Base-by-base conservation (phyloP, 108 stramenopile genomes). In the Cyclotella cryptica region DNA sequence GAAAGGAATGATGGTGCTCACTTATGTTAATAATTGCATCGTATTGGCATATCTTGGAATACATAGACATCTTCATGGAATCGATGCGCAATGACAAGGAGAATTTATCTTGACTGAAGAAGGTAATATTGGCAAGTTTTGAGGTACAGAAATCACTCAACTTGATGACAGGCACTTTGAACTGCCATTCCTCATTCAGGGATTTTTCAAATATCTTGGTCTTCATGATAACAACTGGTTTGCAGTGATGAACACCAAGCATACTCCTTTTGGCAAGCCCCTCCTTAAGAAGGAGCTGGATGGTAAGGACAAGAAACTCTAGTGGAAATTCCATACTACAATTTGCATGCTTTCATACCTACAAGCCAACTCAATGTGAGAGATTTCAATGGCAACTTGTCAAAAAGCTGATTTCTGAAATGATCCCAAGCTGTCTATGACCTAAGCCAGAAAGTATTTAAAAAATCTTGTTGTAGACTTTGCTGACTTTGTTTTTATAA, bases 291-390 rank as follows among this genome's bases (percentile, higher is more conserved):
- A 49, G 51, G 66, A 68, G 49, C 28, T 51, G 66, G 18, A 49
- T 29, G 66, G 66, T n/a, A 27, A 49, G 9, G 10, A 19, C 4
- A 7, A 49, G 17, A 68, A 68, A 21, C 29, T n/a, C n/a, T n/a
- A n/a, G n/a, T n/a, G n/a, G n/a, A n/a, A n/a, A n/a, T n/a, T n/a
- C n/a, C n/a, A n/a, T 47, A 81, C 77, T 12, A 71, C 84, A 63
- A 80, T 86, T 29, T 83, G 85, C 0, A 86, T 89, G 88, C 57
- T 84, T n/a, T 52, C 80, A 28, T 86, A 88, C 58, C 58, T 88
- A 10, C 75, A 81, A 27, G 78, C 69, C 21, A 88, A 79, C 47
- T 77, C 78, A n/a, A 59, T 78, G 7, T 75, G 80, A 12, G 87
- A 88, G 28, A 80, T 81, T 44, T 68, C 82, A 15, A 85, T 80